phyloP scores from a whole-genome alignment of 192 early-diverging fungal genomes.

The Rhizoclosmatium globosum region DNA sequence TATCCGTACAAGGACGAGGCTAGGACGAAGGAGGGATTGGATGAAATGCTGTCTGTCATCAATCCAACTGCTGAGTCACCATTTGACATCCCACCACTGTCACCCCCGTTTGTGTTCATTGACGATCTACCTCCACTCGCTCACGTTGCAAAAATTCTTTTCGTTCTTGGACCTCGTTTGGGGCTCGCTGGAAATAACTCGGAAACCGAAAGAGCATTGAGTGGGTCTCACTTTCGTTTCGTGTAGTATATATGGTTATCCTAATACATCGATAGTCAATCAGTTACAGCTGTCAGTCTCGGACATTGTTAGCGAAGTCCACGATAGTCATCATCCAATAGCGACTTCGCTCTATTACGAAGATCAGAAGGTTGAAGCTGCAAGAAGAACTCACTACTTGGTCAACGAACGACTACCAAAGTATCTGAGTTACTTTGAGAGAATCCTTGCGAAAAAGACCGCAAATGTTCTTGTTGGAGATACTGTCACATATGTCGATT shows the following conservation, averaged over 20 bases:
- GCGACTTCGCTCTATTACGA: not conserved
- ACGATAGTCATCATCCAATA: not conserved
- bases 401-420: not conserved
- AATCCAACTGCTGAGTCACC: not conserved
- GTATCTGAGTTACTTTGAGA: not conserved
- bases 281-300: not conserved
- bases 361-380: not conserved
- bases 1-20: not conserved
- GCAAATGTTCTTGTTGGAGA: not conserved
- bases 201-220: not conserved
- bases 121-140: not conserved
- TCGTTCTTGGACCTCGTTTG: not conserved
- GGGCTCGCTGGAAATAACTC: not conserved
- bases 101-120: not conserved
- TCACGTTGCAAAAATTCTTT: conserved; percentile 8
- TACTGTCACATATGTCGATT: not conserved
- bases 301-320: not conserved
- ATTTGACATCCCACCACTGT: not conserved
- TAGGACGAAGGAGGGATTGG: not conserved
- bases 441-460: not conserved
- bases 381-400: not conserved
- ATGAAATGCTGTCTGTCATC: not conserved
- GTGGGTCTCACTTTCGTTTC: not conserved
- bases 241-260: no score
- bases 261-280: no score